A percentile compares a stretch with the other conserved stretches of the same genome.
Conservation (phyloP, 176 grass and related monocot genomes). For the Carex scoparia region DNA sequence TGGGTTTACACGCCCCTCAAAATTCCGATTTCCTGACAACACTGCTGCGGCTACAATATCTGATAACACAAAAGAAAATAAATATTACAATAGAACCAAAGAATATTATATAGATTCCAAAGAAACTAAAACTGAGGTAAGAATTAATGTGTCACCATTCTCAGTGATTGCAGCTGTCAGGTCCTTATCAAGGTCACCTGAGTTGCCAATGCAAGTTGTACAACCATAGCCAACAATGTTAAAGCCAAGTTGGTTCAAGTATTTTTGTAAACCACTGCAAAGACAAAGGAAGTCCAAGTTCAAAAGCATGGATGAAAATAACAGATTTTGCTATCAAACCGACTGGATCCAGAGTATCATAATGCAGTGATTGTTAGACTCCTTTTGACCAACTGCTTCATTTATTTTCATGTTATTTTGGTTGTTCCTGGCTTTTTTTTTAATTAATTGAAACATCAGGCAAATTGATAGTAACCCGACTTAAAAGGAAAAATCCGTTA, state of each 20-base stretch:
- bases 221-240: conserved; percentile 97
- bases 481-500: not conserved
- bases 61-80: conserved; percentile 26
- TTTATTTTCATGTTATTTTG: not conserved
- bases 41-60: conserved; percentile 96
- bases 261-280: conserved; percentile 85
- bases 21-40: conserved; percentile 94
- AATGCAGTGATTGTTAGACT: not conserved
- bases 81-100: not conserved
- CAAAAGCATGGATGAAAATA: not conserved
- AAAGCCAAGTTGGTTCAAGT: conserved; percentile 90
- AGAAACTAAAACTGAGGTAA: conserved; percentile 11
- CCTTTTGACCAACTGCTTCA: not conserved
- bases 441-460: conserved; percentile 1
- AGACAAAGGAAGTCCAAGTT: conserved; percentile 6
- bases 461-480: not conserved
- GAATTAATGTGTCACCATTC: conserved; percentile 45
- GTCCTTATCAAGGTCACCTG: conserved; percentile 83
- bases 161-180: conserved; percentile 78
- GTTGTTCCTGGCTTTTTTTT: not conserved
- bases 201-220: conserved; percentile 99
- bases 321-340: not conserved
- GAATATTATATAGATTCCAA: conserved; percentile 17
- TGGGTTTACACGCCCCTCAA: conserved; percentile 92
- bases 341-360: not conserved